Evolutionary conservation across 2,329 filamentous ascomycete species (phyloP), one percentile per base, ranked within the genome.

Genomic region (Aspergillus costaricaensis): DNA sequence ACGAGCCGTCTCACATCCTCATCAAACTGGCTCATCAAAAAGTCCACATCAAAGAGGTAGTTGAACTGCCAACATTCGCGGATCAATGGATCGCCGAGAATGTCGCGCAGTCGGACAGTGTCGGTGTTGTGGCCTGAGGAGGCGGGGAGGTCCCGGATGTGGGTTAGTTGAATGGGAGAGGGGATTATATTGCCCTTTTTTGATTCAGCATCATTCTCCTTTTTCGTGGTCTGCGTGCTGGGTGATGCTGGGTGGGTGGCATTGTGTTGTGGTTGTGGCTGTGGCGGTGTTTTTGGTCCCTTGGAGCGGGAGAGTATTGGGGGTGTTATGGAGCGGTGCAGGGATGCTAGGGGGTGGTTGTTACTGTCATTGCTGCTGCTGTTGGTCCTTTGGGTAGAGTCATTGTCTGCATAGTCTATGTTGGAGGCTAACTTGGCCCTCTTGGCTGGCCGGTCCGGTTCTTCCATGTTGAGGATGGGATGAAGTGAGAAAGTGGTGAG

Each of bases 81-180:
- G 57, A 95, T 91, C 63, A 92, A 80, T 0, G 90, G 89, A 71
- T 92, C 87, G 0, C 89, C 86, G 1, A 96, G 81, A 5, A 96
- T 81, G 60, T 91, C 89, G 4, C 78, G 77, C 9, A 95, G 78
- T 1, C 81, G 82, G 36, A 94, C 75, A 0, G 90, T 81, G 72
- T 89, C 90, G 23, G 80, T 76, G 76, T 96, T 95, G 62, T 83
- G 78, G 0, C 72, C 70, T 2, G 77, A 76, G 1, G 77, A 73
- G 1, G 79, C 73, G 1, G 86, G 80, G 0, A 93, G 78, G 67
- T 90, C 88, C 27, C 79, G 81, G 57, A 95, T 88, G 61, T 81
- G 83, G 0, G 89, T 93, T 14, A 95, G 83, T 59, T 87, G 86
- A 65, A 93, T 85, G 0, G 91, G 91, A 1, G 91, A 93, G 1